Conservation (phyloP, 441 rosid genomes). For the Macaranga tanarius region DNA sequence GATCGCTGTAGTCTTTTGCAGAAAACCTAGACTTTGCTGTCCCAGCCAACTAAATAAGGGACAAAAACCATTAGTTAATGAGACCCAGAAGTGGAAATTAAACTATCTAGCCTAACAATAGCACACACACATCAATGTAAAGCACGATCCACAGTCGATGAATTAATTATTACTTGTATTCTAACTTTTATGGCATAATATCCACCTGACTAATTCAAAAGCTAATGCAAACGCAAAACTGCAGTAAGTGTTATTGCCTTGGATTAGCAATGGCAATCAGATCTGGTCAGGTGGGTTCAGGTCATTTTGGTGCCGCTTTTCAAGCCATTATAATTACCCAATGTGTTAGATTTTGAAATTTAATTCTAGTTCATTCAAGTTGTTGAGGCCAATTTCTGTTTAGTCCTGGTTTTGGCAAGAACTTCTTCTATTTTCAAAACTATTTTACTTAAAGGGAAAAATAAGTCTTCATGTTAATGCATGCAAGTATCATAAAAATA, state of each 20-base stretch:
- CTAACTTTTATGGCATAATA: background rate
- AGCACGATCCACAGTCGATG: too few species aligned
- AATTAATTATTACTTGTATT: background rate
- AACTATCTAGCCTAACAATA: background rate
- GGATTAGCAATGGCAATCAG: background rate
- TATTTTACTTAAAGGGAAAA: background rate
- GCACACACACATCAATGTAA: background rate
- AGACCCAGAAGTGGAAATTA: background rate
- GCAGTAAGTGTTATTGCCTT: background rate
- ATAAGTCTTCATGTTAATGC: background rate
- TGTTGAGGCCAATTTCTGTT: background rate
- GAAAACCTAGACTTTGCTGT: constrained; percentile 95
- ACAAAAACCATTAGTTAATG: constrained; percentile 18
- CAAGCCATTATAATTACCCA: background rate
- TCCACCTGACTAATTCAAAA: background rate
- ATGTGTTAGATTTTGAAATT: background rate
- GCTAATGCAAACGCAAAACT: background rate
- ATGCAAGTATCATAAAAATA: background rate
- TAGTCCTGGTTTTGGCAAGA: background rate
- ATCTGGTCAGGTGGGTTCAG: background rate
- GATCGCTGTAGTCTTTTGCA: constrained; percentile 98
- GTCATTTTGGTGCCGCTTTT: background rate
- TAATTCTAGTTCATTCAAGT: background rate
- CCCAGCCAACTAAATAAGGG: constrained; percentile 73
- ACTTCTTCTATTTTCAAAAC: background rate